These are phyloP conservation scores for Talaromyces sp. DNA, from an alignment of 2,329 filamentous ascomycete species.

Conservation along the genomic window DNA sequence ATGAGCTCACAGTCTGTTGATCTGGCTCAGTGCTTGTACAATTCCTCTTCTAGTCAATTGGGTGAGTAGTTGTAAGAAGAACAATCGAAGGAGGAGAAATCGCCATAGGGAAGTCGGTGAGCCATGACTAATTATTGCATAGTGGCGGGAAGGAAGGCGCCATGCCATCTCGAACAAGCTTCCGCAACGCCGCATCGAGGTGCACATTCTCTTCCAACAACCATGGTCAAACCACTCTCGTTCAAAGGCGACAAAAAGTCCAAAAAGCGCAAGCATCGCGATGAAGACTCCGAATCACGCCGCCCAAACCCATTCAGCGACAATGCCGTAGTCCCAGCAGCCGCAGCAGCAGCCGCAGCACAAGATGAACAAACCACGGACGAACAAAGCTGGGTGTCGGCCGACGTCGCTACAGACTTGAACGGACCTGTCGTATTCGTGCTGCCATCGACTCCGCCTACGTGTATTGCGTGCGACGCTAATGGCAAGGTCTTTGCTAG, in stretches of 20 bases:
- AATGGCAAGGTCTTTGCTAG: constrained; percentile 82
- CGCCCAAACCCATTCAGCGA: constrained; percentile 18
- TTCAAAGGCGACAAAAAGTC: constrained; percentile 92
- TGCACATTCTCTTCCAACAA: background rate
- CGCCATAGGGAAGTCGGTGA: background rate
- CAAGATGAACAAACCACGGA: constrained; percentile 42
- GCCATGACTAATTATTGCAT: background rate
- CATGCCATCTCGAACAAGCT: background rate
- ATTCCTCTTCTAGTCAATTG: background rate
- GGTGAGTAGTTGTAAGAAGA: background rate
- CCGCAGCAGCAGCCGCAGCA: constrained; percentile 17
- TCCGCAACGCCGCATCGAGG: background rate
- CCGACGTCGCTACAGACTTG: constrained; percentile 69
- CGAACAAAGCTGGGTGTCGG: constrained; percentile 90
- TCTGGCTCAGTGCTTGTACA: background rate
- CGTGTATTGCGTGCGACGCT: constrained; percentile 78
- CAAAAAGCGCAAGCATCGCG: constrained; percentile 81
- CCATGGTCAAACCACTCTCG: constrained; percentile 69
- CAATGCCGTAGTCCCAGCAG: constrained; percentile 15
- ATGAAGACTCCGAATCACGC: constrained; percentile 42
- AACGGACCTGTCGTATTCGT: constrained; percentile 79
- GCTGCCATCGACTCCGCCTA: constrained; percentile 67
- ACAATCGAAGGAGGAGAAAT: background rate
- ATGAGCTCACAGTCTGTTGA: background rate
- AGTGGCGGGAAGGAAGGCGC: background rate